These are phyloP conservation scores for Megacollybia marginata DNA, from an alignment of 768 basidiomycete genomes.

Conservation along the genomic window DNA sequence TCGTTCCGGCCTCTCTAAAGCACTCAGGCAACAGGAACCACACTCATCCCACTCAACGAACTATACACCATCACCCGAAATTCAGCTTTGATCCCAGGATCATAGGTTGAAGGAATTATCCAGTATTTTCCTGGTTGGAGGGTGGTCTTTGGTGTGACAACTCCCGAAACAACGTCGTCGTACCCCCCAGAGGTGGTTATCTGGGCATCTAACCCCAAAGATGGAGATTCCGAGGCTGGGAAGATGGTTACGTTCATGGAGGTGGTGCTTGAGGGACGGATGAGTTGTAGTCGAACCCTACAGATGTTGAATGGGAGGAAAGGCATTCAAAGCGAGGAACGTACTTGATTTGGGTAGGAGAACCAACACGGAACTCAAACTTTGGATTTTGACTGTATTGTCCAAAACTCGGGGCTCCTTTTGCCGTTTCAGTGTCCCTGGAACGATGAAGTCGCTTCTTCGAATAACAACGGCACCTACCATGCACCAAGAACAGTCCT, in stretches of 20 bases:
- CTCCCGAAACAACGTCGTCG: slow-evolving; percentile 68
- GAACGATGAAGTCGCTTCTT: neutral
- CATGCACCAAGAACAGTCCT: slow-evolving; percentile 67
- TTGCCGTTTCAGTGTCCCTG: slow-evolving; percentile 56
- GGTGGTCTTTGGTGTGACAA: slow-evolving; percentile 44
- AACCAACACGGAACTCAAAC: slow-evolving; percentile 52
- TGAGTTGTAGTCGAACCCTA: slow-evolving; percentile 67
- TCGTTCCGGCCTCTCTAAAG: slow-evolving; percentile 7
- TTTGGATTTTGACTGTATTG: slow-evolving; percentile 64
- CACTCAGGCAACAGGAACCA: neutral
- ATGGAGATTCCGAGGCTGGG: slow-evolving; percentile 21
- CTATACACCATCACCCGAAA: slow-evolving; percentile 63
- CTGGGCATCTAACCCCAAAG: slow-evolving; percentile 23
- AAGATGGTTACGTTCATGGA: slow-evolving; percentile 60
- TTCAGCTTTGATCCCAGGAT: slow-evolving; percentile 43
- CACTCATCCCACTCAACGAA: neutral
- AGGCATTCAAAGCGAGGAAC: slow-evolving; percentile 11
- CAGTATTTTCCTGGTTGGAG: slow-evolving; percentile 62
- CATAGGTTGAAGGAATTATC: slow-evolving; percentile 67
- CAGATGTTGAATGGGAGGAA: too few relatives aligned
- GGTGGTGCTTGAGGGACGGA: slow-evolving; percentile 32
- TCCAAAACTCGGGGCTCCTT: slow-evolving; percentile 60
- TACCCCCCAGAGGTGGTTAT: slow-evolving; percentile 71
- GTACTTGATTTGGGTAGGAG: slow-evolving; percentile 51
- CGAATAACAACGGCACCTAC: slow-evolving; percentile 35